phyloP scores from a whole-genome alignment of 179 eudicot genomes.

The Corrigiola litoralis region DNA sequence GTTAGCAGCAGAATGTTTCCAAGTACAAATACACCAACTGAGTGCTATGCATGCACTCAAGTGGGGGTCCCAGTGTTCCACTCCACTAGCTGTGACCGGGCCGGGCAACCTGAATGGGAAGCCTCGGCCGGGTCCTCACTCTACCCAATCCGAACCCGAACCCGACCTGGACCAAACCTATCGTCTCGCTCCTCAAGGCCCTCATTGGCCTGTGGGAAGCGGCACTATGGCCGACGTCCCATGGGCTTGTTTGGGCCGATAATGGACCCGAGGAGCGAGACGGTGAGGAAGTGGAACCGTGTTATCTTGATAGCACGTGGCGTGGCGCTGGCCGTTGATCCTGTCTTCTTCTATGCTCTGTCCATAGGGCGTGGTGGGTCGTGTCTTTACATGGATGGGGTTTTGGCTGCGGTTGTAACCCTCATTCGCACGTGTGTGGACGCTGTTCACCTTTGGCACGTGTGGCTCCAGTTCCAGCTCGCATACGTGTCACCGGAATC shows the following conservation, averaged over 20 bases:
- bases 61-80: slow-evolving; percentile 86
- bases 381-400: slow-evolving; percentile 76
- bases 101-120: slow-evolving; percentile 79
- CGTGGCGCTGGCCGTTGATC: slow-evolving; percentile 78
- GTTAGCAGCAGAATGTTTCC: background rate
- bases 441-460: slow-evolving; percentile 61
- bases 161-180: too few relatives aligned
- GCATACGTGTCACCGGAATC: slow-evolving; percentile 95
- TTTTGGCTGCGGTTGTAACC: slow-evolving; percentile 55
- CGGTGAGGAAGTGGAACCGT: slow-evolving; percentile 68
- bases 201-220: background rate
- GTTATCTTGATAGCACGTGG: slow-evolving; percentile 67
- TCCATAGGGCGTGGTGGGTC: slow-evolving; percentile 74
- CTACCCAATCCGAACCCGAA: slow-evolving; percentile 38
- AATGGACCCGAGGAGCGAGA: slow-evolving; percentile 69
- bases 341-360: slow-evolving; percentile 76
- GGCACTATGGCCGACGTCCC: background rate
- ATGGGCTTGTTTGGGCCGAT: slow-evolving; percentile 37
- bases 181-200: background rate
- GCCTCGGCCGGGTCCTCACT: slow-evolving; percentile 88
- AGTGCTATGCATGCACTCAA: slow-evolving; percentile 90
- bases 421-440: slow-evolving; percentile 59
- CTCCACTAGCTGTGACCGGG: slow-evolving; percentile 85
- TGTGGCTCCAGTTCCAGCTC: slow-evolving; percentile 85
- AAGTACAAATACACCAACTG: slow-evolving; percentile 21